A percentile compares a stretch with the other conserved stretches of the same genome.
Evolutionary conservation across 1,284 basidiomycete species (phyloP).

Genomic region (Malassezia brasiliensis): DNA sequence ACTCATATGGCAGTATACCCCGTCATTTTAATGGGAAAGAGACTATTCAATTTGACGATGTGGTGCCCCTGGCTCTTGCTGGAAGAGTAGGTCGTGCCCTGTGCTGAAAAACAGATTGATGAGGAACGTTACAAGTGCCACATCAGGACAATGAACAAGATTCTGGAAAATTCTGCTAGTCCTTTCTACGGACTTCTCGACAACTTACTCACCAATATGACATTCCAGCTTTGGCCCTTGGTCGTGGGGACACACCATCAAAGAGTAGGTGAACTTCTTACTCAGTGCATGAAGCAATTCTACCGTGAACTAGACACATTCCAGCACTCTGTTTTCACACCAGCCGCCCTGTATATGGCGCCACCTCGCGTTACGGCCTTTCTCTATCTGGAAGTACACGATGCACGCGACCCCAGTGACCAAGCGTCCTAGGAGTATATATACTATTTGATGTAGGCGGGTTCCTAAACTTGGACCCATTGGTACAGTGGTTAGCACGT

Average conservation of each 20-base stretch:
- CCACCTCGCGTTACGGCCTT: slow-evolving; percentile 2
- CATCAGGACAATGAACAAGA: slow-evolving; percentile 5
- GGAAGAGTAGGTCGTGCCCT: neutral
- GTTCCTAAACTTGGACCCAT: slow-evolving; percentile 2
- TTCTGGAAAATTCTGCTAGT: neutral
- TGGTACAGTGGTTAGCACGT: slow-evolving; percentile 25
- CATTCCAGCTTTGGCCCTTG: slow-evolving; percentile 12
- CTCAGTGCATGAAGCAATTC: slow-evolving; percentile 9
- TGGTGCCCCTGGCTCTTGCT: neutral
- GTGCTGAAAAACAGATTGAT: neutral
- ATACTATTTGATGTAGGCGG: too few species aligned
- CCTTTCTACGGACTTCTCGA: slow-evolving; percentile 9
- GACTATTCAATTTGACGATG: slow-evolving; percentile 1
- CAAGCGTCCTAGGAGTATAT: neutral
- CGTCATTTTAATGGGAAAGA: slow-evolving; percentile 6
- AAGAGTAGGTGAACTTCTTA: neutral
- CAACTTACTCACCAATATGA: slow-evolving; percentile 6
- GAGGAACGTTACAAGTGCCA: neutral
- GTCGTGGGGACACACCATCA: slow-evolving; percentile 9
- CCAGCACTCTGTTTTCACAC: neutral
- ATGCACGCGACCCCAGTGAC: neutral
- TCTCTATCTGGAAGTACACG: slow-evolving; percentile 5
- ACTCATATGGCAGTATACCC: neutral
- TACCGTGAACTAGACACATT: neutral
- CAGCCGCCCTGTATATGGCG: neutral